These are phyloP conservation scores for Vanderwaltozyma verrucispora DNA, from an alignment of 805 yeast species.

Conservation along the genomic window DNA sequence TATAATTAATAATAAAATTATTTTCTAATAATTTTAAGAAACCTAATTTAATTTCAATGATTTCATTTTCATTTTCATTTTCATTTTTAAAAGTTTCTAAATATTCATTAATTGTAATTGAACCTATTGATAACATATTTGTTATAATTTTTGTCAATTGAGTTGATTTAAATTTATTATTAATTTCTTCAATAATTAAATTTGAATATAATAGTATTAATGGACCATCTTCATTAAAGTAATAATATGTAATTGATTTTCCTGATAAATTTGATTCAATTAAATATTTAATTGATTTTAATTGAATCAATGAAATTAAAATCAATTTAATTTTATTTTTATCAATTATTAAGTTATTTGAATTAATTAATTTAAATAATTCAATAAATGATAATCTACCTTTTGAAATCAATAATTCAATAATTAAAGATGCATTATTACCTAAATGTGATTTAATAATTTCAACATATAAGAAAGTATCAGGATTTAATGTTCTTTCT, in stretches of 20 bases:
- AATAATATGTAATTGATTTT: constrained; percentile 37
- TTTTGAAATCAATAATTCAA: constrained; percentile 49
- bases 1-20: constrained; percentile 42
- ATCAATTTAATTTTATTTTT: constrained; percentile 46
- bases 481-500: constrained; percentile 49
- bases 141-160: constrained; percentile 43
- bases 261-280: constrained; percentile 30
- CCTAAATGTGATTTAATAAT: constrained; percentile 52
- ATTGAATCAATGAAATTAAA: constrained; percentile 67
- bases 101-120: constrained; percentile 47
- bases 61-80: constrained; percentile 7
- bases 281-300: constrained; percentile 66
- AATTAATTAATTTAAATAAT: constrained; percentile 34
- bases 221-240: constrained; percentile 53
- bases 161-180: constrained; percentile 24
- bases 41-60: constrained; percentile 25
- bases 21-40: constrained; percentile 39
- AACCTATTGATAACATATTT: constrained; percentile 61
- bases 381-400: constrained; percentile 57
- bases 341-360: too few species aligned
- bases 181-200: constrained; percentile 50
- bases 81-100: constrained; percentile 17
- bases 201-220: constrained; percentile 64
- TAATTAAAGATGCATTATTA: constrained; percentile 56
- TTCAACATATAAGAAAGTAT: constrained; percentile 46